Evolutionary conservation across 2,329 filamentous ascomycete species (phyloP).

Genomic region (Colletotrichum tropicale): DNA sequence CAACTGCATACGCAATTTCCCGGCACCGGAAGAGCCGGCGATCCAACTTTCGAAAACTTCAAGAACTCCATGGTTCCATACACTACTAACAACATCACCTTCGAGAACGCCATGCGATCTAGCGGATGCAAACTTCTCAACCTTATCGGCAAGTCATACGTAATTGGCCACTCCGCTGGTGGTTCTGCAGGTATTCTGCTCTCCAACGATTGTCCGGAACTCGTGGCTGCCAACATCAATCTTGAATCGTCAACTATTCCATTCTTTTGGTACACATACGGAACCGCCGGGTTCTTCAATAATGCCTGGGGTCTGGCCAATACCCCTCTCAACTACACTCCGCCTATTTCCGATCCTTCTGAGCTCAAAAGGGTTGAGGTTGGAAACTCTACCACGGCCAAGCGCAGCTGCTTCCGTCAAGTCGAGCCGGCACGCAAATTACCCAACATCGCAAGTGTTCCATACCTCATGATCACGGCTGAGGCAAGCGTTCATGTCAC

Average conservation of each 20-base stretch:
- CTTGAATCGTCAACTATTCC: conserved; percentile 29
- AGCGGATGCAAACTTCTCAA: conserved; percentile 31
- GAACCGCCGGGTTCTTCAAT: conserved; percentile 2
- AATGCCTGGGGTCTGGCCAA: conserved; percentile 44
- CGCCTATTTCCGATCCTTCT: conserved; percentile 26
- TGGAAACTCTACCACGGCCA: background rate
- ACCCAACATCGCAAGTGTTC: conserved; percentile 49
- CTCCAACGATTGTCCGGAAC: conserved; percentile 28
- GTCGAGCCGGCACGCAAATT: conserved; percentile 38
- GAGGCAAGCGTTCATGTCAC: conserved; percentile 57
- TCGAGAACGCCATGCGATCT: conserved; percentile 30
- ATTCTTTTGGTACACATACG: conserved; percentile 26
- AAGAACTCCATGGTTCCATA: conserved; percentile 29
- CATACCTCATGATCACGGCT: conserved; percentile 52
- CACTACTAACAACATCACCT: conserved; percentile 28
- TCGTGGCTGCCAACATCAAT: conserved; percentile 28
- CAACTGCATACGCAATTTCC: conserved; percentile 42
- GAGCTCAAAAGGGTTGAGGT: conserved; percentile 9
- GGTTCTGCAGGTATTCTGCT: conserved; percentile 20
- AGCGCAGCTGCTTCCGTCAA: background rate
- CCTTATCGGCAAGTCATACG: conserved; percentile 31
- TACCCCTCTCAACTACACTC: conserved; percentile 45
- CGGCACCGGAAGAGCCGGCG: conserved; percentile 29
- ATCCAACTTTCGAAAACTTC: conserved; percentile 32
- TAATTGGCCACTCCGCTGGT: conserved; percentile 33